Conservation (phyloP, 2,329 filamentous ascomycete species). For the Calonectria pseudoreteaudii region DNA sequence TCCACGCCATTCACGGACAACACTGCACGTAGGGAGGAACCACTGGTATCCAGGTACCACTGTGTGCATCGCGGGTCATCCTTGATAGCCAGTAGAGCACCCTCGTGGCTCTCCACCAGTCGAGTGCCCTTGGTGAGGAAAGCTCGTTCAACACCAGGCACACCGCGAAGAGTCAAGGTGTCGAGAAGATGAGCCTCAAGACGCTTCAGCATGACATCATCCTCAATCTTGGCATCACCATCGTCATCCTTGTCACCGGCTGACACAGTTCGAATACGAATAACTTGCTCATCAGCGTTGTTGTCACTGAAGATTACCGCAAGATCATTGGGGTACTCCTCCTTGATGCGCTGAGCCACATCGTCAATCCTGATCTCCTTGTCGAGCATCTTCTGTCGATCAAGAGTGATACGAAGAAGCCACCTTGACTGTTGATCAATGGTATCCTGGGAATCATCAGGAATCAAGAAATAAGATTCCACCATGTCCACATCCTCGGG, state of each 20-base stretch:
- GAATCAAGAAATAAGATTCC: conserved; percentile 95
- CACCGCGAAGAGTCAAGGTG: conserved; percentile 89
- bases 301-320: conserved; percentile 98
- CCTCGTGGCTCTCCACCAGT: conserved; percentile 75
- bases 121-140: conserved; percentile 88
- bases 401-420: conserved; percentile 92
- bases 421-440: conserved; percentile 88
- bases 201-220: conserved; percentile 93
- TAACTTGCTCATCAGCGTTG: conserved; percentile 94
- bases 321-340: conserved; percentile 85
- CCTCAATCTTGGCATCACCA: conserved; percentile 71
- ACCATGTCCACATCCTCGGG: conserved; percentile 92
- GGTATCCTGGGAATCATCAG: conserved; percentile 75
- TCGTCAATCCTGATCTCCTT: conserved; percentile 93
- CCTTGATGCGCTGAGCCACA: conserved; percentile 89
- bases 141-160: conserved; percentile 87
- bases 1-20: conserved; percentile 91
- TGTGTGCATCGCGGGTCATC: conserved; percentile 82
- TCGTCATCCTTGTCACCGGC: conserved; percentile 79
- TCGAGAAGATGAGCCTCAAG: conserved; percentile 93
- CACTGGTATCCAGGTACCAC: conserved; percentile 96
- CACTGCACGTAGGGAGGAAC: conserved; percentile 86
- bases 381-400: conserved; percentile 93
- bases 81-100: conserved; percentile 80
- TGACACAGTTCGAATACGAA: conserved; percentile 86